Evolutionary conservation across 768 basidiomycete genomes (phyloP), one percentile per base, ranked within the genome.

Genomic region (Phylloporus sp.): DNA sequence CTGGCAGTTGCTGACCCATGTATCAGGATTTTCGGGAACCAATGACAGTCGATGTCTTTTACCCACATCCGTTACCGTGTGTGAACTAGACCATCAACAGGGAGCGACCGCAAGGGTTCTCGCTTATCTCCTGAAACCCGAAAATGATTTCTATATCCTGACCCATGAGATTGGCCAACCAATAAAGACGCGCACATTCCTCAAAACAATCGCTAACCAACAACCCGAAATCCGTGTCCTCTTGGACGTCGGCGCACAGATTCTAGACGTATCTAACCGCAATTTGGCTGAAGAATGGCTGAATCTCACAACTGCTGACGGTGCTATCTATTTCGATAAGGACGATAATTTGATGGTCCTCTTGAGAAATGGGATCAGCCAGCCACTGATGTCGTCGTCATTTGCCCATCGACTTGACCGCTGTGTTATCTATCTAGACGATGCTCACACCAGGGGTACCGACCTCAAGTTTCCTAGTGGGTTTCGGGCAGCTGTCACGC

Each of bases 181-280:
- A 2, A 16, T 29, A 56, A 18, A 51, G 31, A 61, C 66, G 2
- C 3, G 13, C 0, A 54, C 68, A 16, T 62, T 75, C 45, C 50
- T 76, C 15, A 23, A 53, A 5, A 52, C 62, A n/a, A 12, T 80
- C 9, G 63, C 68, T 2, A 16, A 51, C 1, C 68, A 74, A 35
- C 39, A 44, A 0, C 73, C 73, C 3, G 57, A 65, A 18, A 66
- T 80, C 15, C 67, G 68, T 11, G 77, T 80, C 10, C 57, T 81
- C 6, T 59, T 81, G 13, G 80, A 81, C 45, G 78, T 81, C 20
- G 80, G 80, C 0, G 80, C 80, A 0, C 80, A 81, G 53, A 75
- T 82, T 63, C 62, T 82, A 13, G 79, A 80, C 31, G 57, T 78
- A 46, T 63, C 67, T 15, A 81, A 78, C 53, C 32, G 56, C 1